phyloP scores from a whole-genome alignment of 2,329 filamentous ascomycete genomes.

The Sphaceloma murrayae region DNA sequence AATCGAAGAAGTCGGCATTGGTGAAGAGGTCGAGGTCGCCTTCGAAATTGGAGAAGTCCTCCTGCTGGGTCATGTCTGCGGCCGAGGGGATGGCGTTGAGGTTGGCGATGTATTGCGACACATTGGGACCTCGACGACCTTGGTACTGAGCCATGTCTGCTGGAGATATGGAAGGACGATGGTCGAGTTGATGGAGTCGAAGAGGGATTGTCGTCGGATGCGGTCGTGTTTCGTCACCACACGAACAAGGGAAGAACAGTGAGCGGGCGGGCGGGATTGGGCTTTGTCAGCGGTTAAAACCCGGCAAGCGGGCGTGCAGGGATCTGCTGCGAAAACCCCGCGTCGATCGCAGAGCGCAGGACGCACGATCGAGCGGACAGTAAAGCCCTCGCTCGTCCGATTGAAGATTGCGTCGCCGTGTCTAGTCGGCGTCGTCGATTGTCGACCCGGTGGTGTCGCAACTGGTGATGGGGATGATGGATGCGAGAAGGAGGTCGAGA shows the following conservation, averaged over 20 bases:
- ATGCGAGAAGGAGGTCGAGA: neutral
- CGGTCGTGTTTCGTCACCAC: slow-evolving; percentile 8
- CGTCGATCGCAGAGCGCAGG: too few relatives aligned
- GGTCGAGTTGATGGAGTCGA: neutral
- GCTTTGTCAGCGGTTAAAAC: slow-evolving; percentile 13
- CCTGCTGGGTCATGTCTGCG: slow-evolving; percentile 44
- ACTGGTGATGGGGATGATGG: neutral
- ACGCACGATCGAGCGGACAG: slow-evolving; percentile 13
- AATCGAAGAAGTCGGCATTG: slow-evolving; percentile 54
- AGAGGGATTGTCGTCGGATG: neutral
- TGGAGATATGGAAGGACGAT: neutral
- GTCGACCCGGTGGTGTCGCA: neutral
- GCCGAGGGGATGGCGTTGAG: slow-evolving; percentile 63
- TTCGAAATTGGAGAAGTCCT: slow-evolving; percentile 43
- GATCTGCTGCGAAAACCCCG: slow-evolving; percentile 1
- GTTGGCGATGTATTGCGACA: slow-evolving; percentile 80
- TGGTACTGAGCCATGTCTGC: slow-evolving; percentile 64
- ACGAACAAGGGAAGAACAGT: neutral
- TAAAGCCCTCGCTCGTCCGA: slow-evolving; percentile 14
- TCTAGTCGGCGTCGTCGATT: neutral
- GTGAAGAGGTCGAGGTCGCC: slow-evolving; percentile 47
- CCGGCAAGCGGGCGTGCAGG: slow-evolving; percentile 3
- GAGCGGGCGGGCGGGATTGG: neutral
- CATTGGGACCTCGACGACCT: slow-evolving; percentile 71
- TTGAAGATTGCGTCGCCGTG: too few relatives aligned